A percentile compares a stretch with the other conserved stretches of the same genome.
phyloP scores from a whole-genome alignment of 2,329 filamentous ascomycete species.

The Gnomoniopsis smithogilvyi region DNA sequence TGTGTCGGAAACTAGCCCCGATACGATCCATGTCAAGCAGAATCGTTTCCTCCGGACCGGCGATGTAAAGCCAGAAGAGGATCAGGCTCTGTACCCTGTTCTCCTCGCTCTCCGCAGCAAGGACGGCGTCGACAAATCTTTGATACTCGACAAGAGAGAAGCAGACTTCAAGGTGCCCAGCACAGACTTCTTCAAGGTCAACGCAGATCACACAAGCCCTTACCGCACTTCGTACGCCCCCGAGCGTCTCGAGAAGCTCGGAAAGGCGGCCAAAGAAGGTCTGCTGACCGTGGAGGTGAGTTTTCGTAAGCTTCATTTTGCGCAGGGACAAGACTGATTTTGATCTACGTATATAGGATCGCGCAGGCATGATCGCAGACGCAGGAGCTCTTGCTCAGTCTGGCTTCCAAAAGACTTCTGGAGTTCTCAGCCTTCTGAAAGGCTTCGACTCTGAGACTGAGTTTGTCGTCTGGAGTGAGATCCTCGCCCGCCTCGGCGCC shows the following conservation, averaged over 20 bases:
- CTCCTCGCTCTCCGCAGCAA: constrained; percentile 84
- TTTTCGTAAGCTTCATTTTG: not conserved
- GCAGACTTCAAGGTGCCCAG: constrained; percentile 72
- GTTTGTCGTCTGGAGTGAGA: constrained; percentile 94
- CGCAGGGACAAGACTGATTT: not conserved
- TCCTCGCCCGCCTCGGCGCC: constrained; percentile 73
- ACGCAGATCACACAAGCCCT: constrained; percentile 89
- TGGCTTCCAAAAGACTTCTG: constrained; percentile 91
- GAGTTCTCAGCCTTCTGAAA: constrained; percentile 79
- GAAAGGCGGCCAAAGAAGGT: constrained; percentile 76
- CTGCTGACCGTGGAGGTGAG: constrained; percentile 69
- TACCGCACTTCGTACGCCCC: constrained; percentile 88
- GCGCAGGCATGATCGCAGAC: constrained; percentile 92
- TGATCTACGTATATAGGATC: constrained; percentile 57
- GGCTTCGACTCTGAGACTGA: constrained; percentile 82
- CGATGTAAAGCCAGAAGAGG: constrained; percentile 91
- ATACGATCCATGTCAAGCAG: constrained; percentile 83
- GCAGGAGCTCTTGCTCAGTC: constrained; percentile 85
- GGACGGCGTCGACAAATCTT: constrained; percentile 73
- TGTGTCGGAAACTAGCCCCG: constrained; percentile 70
- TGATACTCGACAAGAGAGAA: constrained; percentile 71
- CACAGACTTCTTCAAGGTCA: constrained; percentile 92
- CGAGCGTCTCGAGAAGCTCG: constrained; percentile 81
- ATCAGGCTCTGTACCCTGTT: constrained; percentile 82
- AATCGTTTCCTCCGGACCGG: constrained; percentile 92